Evolutionary conservation across 306 rosid genomes (phyloP).

Genomic region (Castanopsis chinensis): DNA sequence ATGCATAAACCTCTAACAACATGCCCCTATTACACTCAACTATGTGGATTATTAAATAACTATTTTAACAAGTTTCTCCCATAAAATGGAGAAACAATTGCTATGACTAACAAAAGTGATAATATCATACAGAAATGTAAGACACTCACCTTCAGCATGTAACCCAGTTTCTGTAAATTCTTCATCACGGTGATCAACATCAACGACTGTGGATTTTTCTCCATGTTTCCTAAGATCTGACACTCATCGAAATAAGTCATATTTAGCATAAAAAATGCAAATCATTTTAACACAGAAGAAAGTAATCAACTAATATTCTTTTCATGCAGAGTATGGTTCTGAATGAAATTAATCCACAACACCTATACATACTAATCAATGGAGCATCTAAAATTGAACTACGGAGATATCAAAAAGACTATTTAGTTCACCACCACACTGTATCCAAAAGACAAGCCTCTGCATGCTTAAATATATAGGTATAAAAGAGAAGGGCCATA

Average conservation of each 20-base stretch:
- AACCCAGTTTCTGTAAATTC: constrained; percentile 81
- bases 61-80: not conserved
- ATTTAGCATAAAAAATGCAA: constrained; percentile 13
- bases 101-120: not conserved
- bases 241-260: constrained; percentile 28
- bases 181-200: constrained; percentile 73
- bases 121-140: constrained; percentile 17
- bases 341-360: constrained; percentile 15
- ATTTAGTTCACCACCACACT: not conserved
- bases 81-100: not conserved
- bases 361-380: not conserved
- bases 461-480: not conserved
- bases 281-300: not conserved
- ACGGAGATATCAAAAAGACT: not conserved
- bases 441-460: not conserved
- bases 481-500: not conserved
- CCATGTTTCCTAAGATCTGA: constrained; percentile 80
- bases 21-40: constrained; percentile 2
- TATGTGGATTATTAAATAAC: not conserved
- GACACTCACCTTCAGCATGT: constrained; percentile 65
- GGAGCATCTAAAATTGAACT: not conserved
- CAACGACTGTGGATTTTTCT: constrained; percentile 66
- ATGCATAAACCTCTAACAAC: constrained; percentile 8
- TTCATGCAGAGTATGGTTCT: constrained; percentile 5
- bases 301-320: constrained; percentile 5